Evolutionary conservation across 202 grass and related monocot genomes (phyloP).

Genomic region (Carex arenaria): DNA sequence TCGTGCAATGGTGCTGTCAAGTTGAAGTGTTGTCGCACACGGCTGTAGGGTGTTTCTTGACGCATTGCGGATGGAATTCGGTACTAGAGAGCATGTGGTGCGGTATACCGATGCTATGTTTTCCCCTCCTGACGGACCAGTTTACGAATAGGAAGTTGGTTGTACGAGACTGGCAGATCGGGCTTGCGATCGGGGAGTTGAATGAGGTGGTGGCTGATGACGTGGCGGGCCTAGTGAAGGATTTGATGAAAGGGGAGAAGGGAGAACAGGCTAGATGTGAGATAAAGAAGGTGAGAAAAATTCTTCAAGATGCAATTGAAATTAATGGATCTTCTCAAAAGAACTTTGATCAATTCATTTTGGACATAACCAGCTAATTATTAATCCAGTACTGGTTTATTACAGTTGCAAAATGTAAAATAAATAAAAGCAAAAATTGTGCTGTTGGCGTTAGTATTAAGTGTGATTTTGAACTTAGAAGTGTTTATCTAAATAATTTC

Average conservation of each 20-base stretch:
- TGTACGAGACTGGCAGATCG: slow-evolving; percentile 40
- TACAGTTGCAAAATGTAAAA: neutral
- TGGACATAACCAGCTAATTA: slow-evolving; percentile 25
- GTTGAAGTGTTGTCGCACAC: slow-evolving; percentile 53
- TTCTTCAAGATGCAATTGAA: slow-evolving; percentile 28
- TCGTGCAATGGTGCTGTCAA: slow-evolving; percentile 71
- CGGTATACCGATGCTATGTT: slow-evolving; percentile 68
- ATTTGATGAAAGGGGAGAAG: slow-evolving; percentile 31
- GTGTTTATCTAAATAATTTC: neutral
- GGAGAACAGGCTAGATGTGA: slow-evolving; percentile 20
- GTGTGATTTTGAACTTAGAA: neutral
- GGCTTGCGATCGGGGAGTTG: slow-evolving; percentile 32
- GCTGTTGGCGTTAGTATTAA: neutral
- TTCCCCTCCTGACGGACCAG: slow-evolving; percentile 69
- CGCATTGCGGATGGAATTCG: slow-evolving; percentile 81
- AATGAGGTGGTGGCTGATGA: slow-evolving; percentile 26
- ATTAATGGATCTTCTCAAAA: slow-evolving; percentile 38
- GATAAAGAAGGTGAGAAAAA: slow-evolving; percentile 32
- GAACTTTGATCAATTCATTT: slow-evolving; percentile 46
- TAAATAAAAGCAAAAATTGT: neutral
- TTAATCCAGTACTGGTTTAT: neutral
- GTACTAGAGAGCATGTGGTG: slow-evolving; percentile 61
- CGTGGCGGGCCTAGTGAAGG: slow-evolving; percentile 29
- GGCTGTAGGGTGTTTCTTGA: slow-evolving; percentile 52
- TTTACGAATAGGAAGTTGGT: slow-evolving; percentile 52